These are phyloP conservation scores for Cyclaneusma minus DNA, from an alignment of 2,329 filamentous ascomycete species.

Conservation along the genomic window DNA sequence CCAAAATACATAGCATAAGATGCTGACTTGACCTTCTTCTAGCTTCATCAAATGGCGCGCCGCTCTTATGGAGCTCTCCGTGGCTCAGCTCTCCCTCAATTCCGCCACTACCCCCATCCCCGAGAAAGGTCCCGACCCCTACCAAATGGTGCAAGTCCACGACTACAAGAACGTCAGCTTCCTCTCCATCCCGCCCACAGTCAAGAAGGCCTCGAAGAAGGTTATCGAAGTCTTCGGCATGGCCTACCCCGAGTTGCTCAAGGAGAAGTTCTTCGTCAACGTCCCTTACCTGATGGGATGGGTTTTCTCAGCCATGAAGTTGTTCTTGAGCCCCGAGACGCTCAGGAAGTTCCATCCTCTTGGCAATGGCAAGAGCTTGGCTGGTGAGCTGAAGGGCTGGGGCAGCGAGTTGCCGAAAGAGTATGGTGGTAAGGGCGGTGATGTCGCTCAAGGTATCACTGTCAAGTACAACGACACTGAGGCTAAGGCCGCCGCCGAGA, in stretches of 20 bases:
- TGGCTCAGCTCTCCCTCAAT: slow-evolving; percentile 57
- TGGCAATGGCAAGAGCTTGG: slow-evolving; percentile 55
- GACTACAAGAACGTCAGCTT: slow-evolving; percentile 85
- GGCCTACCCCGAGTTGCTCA: slow-evolving; percentile 79
- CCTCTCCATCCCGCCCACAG: slow-evolving; percentile 61
- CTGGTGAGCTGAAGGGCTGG: slow-evolving; percentile 39
- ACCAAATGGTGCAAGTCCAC: slow-evolving; percentile 85
- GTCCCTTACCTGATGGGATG: slow-evolving; percentile 86
- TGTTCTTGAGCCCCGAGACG: slow-evolving; percentile 58
- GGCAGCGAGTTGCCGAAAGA: slow-evolving; percentile 51
- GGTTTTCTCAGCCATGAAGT: slow-evolving; percentile 60
- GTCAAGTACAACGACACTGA: slow-evolving; percentile 13
- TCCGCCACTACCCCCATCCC: slow-evolving; percentile 56
- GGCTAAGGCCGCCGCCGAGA: slow-evolving; percentile 12
- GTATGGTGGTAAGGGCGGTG: slow-evolving; percentile 61
- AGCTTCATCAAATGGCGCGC: slow-evolving; percentile 87
- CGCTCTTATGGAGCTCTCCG: slow-evolving; percentile 75
- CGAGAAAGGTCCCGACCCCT: slow-evolving; percentile 59
- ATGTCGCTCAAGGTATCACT: slow-evolving; percentile 19
- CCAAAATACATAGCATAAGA: slow-evolving; percentile 2
- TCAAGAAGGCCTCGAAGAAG: slow-evolving; percentile 63
- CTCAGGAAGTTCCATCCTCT: slow-evolving; percentile 70
- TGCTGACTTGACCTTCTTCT: slow-evolving; percentile 1
- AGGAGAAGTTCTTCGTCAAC: slow-evolving; percentile 92
- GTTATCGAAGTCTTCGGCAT: slow-evolving; percentile 69